Evolutionary conservation across 2,329 filamentous ascomycete genomes (phyloP), one percentile per base, ranked within the genome.

Genomic region (Aureobasidium vineae): DNA sequence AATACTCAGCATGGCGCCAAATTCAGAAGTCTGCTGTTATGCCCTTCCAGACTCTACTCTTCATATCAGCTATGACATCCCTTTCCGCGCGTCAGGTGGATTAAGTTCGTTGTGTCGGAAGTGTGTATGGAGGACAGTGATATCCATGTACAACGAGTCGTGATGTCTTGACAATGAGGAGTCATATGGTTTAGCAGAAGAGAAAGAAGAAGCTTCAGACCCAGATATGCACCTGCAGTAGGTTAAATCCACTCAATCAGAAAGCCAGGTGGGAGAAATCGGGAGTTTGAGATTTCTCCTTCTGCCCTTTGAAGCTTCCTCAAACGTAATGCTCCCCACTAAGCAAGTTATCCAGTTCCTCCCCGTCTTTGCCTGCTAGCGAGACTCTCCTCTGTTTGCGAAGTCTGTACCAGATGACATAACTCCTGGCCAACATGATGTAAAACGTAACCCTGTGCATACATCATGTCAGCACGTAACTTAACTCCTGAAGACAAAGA

Each of bases 31-130:
- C 2, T 57, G 41, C 7, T 36, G 53, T 28, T 57, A 41, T 57
- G 53, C 33, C 6, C 16, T 57, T 7, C 53, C 53, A 57, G 33
- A 57, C 16, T 40, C 53, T 3, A 36, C 53, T 6, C 53, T 36
- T 1, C 53, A 40, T 36, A 57, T 57, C 53, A 57, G 53, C 53
- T 57, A 57, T 11, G 53, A 36, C n/a, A 54, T 54, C 2, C 52
- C 52, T 3, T 54, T 54, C 31, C 8, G 38, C 28, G 52, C 38
- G 52, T 54, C 52, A n/a, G n/a, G n/a, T n/a, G n/a, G n/a, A n/a
- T n/a, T n/a, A n/a, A n/a, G n/a, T n/a, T n/a, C n/a, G n/a, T n/a
- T n/a, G n/a, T n/a, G n/a, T n/a, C n/a, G n/a, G n/a, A n/a, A n/a
- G n/a, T n/a, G n/a, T n/a, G n/a, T n/a, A n/a, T n/a, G n/a, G n/a